Conservation (phyloP, 306 rosid species). For the Trifolium repens region DNA sequence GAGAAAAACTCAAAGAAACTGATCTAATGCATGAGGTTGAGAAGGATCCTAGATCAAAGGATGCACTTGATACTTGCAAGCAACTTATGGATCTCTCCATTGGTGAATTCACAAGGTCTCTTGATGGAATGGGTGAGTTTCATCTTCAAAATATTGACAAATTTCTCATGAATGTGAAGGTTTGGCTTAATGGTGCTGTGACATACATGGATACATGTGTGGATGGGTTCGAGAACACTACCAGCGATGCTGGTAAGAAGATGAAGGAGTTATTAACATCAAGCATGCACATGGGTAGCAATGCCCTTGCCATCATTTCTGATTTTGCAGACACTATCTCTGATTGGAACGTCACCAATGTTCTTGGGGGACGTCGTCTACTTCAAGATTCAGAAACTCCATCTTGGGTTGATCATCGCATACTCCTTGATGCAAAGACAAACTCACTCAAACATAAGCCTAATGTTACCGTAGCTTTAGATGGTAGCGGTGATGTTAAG, state of each 20-base stretch:
- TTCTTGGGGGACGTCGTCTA: slow-evolving; percentile 43
- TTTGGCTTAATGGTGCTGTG: slow-evolving; percentile 74
- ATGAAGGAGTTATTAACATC: slow-evolving; percentile 55
- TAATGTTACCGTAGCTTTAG: slow-evolving; percentile 59
- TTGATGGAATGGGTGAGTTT: slow-evolving; percentile 41
- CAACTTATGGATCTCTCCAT: slow-evolving; percentile 59
- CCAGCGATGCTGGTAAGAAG: slow-evolving; percentile 45
- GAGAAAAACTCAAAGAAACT: slow-evolving; percentile 44
- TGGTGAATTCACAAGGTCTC: slow-evolving; percentile 50
- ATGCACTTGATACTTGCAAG: slow-evolving; percentile 68
- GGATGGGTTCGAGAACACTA: slow-evolving; percentile 68
- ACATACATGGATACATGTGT: slow-evolving; percentile 82
- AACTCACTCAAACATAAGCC: slow-evolving; percentile 30
- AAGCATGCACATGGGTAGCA: slow-evolving; percentile 63
- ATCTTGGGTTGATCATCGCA: slow-evolving; percentile 28
- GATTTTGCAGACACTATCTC: slow-evolving; percentile 42
- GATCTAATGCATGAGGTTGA: slow-evolving; percentile 43
- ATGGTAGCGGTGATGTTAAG: slow-evolving; percentile 58
- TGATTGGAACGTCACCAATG: slow-evolving; percentile 1
- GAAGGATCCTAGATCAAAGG: slow-evolving; percentile 63
- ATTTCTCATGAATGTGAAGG: slow-evolving; percentile 54
- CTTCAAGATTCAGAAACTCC: neutral
- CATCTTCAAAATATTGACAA: slow-evolving; percentile 37
- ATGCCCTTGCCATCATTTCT: slow-evolving; percentile 60
- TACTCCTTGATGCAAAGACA: neutral